phyloP scores from a whole-genome alignment of 2,329 filamentous ascomycete species.

The Apiospora malaysiana region DNA sequence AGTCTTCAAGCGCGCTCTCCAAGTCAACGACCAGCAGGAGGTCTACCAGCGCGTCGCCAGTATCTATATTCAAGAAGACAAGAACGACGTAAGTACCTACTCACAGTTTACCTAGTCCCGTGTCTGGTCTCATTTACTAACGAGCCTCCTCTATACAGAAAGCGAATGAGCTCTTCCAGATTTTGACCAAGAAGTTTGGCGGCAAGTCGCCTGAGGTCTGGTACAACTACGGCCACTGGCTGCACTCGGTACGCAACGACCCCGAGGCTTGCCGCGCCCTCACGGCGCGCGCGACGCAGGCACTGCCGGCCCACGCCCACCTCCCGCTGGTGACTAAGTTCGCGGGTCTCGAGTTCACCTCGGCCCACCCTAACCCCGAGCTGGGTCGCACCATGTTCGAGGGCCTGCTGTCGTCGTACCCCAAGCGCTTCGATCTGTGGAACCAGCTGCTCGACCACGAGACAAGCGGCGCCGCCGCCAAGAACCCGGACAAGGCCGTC shows the following conservation, averaged over 20 bases:
- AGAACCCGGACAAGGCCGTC: slow-evolving; percentile 55
- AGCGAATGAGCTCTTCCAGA: slow-evolving; percentile 87
- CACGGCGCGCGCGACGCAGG: slow-evolving; percentile 83
- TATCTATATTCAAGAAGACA: slow-evolving; percentile 93
- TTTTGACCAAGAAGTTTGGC: slow-evolving; percentile 87
- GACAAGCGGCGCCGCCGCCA: slow-evolving; percentile 46
- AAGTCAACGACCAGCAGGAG: slow-evolving; percentile 91
- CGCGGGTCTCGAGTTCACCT: slow-evolving; percentile 89
- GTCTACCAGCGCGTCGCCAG: slow-evolving; percentile 88
- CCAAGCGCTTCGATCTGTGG: slow-evolving; percentile 92
- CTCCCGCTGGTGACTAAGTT: slow-evolving; percentile 84
- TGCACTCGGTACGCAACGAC: slow-evolving; percentile 74
- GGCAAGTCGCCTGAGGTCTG: slow-evolving; percentile 81
- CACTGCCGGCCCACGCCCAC: slow-evolving; percentile 71
- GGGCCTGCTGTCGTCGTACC: slow-evolving; percentile 80
- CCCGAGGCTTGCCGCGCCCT: slow-evolving; percentile 79
- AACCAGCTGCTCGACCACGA: slow-evolving; percentile 91
- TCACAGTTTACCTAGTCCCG: neutral
- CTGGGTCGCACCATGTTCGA: slow-evolving; percentile 95
- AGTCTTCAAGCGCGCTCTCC: slow-evolving; percentile 89
- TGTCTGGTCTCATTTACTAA: neutral
- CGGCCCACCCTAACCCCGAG: slow-evolving; percentile 81
- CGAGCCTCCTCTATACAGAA: slow-evolving; percentile 58
- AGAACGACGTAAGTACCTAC: slow-evolving; percentile 70
- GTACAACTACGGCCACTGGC: slow-evolving; percentile 93